Base-by-base conservation (phyloP, 306 rosid genomes). In the Vigna trinervia region DNA sequence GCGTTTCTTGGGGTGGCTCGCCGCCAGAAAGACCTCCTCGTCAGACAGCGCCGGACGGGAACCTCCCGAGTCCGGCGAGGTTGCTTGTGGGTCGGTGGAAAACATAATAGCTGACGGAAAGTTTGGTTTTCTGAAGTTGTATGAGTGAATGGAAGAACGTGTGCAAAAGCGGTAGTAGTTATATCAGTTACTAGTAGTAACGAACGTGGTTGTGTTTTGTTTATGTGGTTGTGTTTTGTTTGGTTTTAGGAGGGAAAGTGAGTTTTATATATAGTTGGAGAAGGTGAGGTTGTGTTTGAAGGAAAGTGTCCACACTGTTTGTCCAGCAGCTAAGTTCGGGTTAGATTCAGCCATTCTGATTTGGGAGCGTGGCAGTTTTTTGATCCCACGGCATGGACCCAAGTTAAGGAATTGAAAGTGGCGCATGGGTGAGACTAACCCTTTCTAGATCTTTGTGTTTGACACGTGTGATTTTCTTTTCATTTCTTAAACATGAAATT, bases 1-100 rank as follows among this genome's bases (percentile, higher is more conserved):
- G 0, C 89, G 83, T 71, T 95, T 92, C 88, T 95, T 95, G 1
- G 99, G 97, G 57, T 81, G 68, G 14, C 83, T 81, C 0, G 88
- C 83, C 1, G 98, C 98, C 75, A 95, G 70, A 26, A 80, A 1
- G 17, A 85, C 69, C 82, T 84, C 92, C 71, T 87, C 89, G 3
- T 90, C 91, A 1, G 91, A 85, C 22, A 88, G 60, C 15, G 41
- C 14, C 34, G 32, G 20, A 0, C 62, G 69, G 38, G 47, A 26
- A 20, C 30, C 36, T 3, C 76, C 89, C 1, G 86, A 77, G 11
- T 19, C 75, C 56, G 86, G 74, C 32, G 85, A 83, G 20, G 71
- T 43, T 0, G 38, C 12, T 13, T n/a, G 26, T 2, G 73, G 47
- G 12, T 87, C 73, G 11, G 78, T 64, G 17, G 75, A 14, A 13